These are phyloP conservation scores for Neurospora sp. DNA, from an alignment of 495 filamentous ascomycete species.

Conservation along the genomic window DNA sequence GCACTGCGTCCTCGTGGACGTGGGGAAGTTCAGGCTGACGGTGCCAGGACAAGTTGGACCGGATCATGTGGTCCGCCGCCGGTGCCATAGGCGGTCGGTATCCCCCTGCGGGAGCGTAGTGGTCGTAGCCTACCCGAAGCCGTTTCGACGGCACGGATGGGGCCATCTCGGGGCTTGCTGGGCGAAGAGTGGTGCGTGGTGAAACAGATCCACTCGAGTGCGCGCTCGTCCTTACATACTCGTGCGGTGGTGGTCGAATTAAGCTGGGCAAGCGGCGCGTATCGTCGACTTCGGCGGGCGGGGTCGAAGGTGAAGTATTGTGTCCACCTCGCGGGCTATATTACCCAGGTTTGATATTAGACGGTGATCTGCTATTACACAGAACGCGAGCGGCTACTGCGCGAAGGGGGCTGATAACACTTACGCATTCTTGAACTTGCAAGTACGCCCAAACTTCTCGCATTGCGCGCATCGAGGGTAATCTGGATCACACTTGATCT, in stretches of 20 bases:
- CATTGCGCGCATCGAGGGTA: slow-evolving; percentile 80
- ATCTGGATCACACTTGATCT: slow-evolving; percentile 91
- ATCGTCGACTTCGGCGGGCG: slow-evolving; percentile 39
- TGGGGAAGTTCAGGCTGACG: slow-evolving; percentile 29
- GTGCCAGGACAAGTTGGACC: slow-evolving; percentile 26
- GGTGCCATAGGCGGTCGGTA: slow-evolving; percentile 24
- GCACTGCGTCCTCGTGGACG: slow-evolving; percentile 39
- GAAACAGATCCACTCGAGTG: slow-evolving; percentile 35
- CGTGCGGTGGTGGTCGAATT: slow-evolving; percentile 14
- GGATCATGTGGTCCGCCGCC: slow-evolving; percentile 21
- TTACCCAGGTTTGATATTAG: slow-evolving; percentile 6
- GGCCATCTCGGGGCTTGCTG: slow-evolving; percentile 18
- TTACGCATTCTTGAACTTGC: slow-evolving; percentile 83
- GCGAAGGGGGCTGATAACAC: slow-evolving; percentile 21
- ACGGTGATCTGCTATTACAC: background rate
- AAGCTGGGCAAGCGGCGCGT: slow-evolving; percentile 22
- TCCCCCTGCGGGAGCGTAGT: slow-evolving; percentile 22
- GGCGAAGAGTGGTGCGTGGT: slow-evolving; percentile 26
- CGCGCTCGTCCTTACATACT: slow-evolving; percentile 27
- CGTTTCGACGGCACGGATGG: slow-evolving; percentile 28
- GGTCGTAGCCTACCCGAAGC: slow-evolving; percentile 30
- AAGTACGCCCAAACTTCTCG: slow-evolving; percentile 75
- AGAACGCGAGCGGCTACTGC: background rate
- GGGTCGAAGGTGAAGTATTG: slow-evolving; percentile 40
- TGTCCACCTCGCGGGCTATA: slow-evolving; percentile 44